Conservation (phyloP, 495 filamentous ascomycete genomes). For the Recurvomyces mirabilis region DNA sequence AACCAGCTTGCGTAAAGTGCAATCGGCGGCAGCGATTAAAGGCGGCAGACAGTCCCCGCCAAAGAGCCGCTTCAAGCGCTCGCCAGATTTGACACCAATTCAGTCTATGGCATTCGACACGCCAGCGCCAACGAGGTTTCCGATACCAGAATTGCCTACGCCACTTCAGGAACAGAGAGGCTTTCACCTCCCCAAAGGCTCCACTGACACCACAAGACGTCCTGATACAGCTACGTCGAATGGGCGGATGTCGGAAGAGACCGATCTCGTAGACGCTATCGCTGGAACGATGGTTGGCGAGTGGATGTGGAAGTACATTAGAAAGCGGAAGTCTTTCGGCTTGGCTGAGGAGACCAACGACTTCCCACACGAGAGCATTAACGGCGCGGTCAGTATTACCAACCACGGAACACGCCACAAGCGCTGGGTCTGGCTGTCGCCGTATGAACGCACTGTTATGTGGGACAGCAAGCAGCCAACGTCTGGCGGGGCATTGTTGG, state of each 20-base stretch:
- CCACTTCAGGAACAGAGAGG: background rate
- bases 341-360: conserved; percentile 55
- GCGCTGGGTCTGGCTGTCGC: conserved; percentile 96
- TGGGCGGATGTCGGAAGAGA: conserved; percentile 4
- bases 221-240: background rate
- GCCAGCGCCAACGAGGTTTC: conserved; percentile 11
- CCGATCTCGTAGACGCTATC: conserved; percentile 82
- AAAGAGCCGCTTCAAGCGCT: conserved; percentile 12
- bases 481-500: conserved; percentile 74
- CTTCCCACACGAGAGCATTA: conserved; percentile 30
- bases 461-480: conserved; percentile 98
- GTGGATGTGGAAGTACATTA: conserved; percentile 99
- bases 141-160: conserved; percentile 13
- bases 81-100: conserved; percentile 18
- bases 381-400: conserved; percentile 39
- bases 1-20: conserved; percentile 58
- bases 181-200: conserved; percentile 15
- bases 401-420: conserved; percentile 66
- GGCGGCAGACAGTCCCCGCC: conserved; percentile 21
- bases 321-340: conserved; percentile 83
- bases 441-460: conserved; percentile 89
- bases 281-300: conserved; percentile 98
- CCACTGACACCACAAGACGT: background rate
- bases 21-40: conserved; percentile 61
- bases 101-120: conserved; percentile 21